Conservation (phyloP, 306 rosid species). For the Oxytropis ochrocephala region DNA sequence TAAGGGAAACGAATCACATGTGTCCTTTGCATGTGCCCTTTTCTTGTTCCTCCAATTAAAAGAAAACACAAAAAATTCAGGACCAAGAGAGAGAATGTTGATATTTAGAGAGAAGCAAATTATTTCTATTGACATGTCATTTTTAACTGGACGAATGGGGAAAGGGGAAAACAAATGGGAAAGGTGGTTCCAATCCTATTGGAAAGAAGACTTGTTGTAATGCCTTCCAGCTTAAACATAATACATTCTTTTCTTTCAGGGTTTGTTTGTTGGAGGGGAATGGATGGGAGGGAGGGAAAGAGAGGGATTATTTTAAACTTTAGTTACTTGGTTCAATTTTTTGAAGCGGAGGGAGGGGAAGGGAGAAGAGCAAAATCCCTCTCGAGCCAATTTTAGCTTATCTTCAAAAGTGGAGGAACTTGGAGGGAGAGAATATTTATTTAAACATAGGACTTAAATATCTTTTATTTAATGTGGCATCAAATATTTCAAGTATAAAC, state of each 20-base stretch:
- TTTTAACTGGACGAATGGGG: background rate
- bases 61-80: background rate
- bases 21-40: background rate
- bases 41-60: background rate
- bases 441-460: no score
- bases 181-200: background rate
- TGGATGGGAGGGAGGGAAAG: no score
- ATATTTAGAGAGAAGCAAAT: background rate
- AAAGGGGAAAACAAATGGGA: background rate
- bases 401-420: background rate
- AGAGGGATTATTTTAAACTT: no score
- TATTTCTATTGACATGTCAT: background rate
- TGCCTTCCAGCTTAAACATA: background rate
- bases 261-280: no score
- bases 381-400: background rate
- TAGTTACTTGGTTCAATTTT: no score
- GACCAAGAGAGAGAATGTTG: background rate
- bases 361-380: background rate
- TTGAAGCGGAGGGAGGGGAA: background rate
- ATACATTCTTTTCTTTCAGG: background rate
- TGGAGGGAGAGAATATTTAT: no score
- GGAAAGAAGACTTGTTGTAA: background rate
- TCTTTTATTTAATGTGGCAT: no score
- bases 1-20: background rate
- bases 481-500: no score